Base-by-base conservation (phyloP, 768 basidiomycete species). In the Cystobasidium onofrii region DNA sequence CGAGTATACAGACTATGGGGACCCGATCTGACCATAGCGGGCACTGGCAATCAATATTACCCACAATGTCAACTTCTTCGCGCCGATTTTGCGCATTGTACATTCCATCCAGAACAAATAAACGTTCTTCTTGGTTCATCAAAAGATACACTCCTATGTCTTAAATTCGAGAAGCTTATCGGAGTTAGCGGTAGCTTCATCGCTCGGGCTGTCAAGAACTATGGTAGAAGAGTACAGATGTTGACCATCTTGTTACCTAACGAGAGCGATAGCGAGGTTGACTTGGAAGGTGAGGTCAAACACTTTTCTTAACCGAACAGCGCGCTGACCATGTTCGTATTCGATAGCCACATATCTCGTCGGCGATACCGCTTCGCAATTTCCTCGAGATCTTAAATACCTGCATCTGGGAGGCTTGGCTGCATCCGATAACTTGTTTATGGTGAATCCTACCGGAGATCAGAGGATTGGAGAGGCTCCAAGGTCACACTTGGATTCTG, bases 341-440 rank as follows among this genome's bases (percentile, higher is more conserved):
- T 36, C 31, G 13, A 27, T 44, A 67, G 65, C 65, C 1, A 50
- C 65, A 25, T 67, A 67, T 52, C 65, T 67, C 2, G 65, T 67
- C 17, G 65, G 29, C 4, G 65, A 67, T 39, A 67, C 65, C 25
- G 65, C 44, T 7, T 46, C 43, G 9, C 23, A 50, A 15, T 67
- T 67, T 52, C 65, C 65, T 27, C 20, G 29, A 29, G 44, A 43
- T 12, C 65, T 67, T 15, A 67, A 67, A 25, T 67, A 33, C 43
- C 65, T 67, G 6, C 65, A 67, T 67, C 39, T 36, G 18, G 69
- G 36, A 12, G 69, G 69, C 29, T 33, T 71, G 20, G 69, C 69
- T 12, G 69, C 69, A 12, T 71, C 69, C 34, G 69, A 71, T 55
- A 71, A 71, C 27, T 54, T 71, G 2, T 71, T 71, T 34, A 41